Evolutionary conservation across 192 early-diverging fungal genomes (phyloP), one percentile per base, ranked within the genome.

Genomic region (Backusella parvicylindrica): DNA sequence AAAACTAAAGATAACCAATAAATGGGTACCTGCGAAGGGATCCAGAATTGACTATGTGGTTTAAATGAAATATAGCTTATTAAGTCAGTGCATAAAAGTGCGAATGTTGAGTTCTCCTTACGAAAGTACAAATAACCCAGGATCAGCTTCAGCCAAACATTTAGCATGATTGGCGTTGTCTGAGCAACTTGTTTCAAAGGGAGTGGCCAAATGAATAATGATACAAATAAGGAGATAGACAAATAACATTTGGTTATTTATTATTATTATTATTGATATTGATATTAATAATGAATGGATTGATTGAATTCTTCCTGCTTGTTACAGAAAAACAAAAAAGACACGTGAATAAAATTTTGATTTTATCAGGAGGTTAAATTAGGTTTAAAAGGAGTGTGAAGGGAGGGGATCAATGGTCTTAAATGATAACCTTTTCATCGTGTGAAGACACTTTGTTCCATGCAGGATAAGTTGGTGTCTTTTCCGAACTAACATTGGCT

Each of bases 341-440:
- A 23, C 50, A 56, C 50, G 50, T 56, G 50, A 56, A 56, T 23
- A 56, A 56, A 56, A 56, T 21, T 23, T 28, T 56, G 53, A 56
- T 36, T 67, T 67, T 21, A 37, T 21, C 33, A 33, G n/a, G 65
- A 36, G 32, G 65, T 12, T 33, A 36, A 67, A 36, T 68, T 38
- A 68, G 21, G 36, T 26, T 37, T 33, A 13, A 37, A 68, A 38
- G 33, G 53, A 60, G 53, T 26, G 18, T 37, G n/a, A 66, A 35
- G 32, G 31, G 65, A 35, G 31, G 65, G 21, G 36, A 35, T 68
- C 43, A 47, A 41, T 41, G 40, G 3, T n/a, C 18, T 23, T 68
- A 36, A 38, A 35, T 33, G 66, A 68, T 68, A 13, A 68, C 16
- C 18, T 68, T 68, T 36, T 68, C 66, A 68, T 68, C 66, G 35